Percentiles rank a stretch among this genome's conserved stretches.
Conservation (phyloP, 768 basidiomycete species). For the Cyclocybe aegerita region DNA sequence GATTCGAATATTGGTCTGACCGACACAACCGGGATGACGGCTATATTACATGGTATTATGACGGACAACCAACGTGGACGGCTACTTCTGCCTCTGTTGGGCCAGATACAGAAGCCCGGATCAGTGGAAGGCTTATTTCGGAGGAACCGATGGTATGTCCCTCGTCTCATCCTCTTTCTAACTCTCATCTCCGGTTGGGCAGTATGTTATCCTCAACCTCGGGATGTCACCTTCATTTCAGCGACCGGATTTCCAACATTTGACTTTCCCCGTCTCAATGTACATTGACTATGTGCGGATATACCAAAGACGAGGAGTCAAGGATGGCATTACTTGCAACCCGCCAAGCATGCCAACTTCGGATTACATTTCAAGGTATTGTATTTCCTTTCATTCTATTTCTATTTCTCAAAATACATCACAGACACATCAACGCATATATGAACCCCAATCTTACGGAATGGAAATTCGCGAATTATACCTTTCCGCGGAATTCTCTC, state of each 20-base stretch:
- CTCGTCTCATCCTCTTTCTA: conserved; percentile 1
- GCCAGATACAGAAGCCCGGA: conserved; percentile 53
- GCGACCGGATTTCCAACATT: conserved; percentile 62
- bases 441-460: conserved; percentile 82
- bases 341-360: conserved; percentile 77
- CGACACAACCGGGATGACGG: conserved; percentile 64
- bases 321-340: conserved; percentile 74
- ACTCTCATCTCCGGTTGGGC: conserved; percentile 4
- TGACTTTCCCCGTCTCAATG: conserved; percentile 80
- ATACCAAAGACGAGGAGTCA: conserved; percentile 75
- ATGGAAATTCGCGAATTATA: conserved; percentile 76
- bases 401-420: background rate
- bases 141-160: conserved; percentile 90
- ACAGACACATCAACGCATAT: conserved; percentile 55
- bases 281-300: conserved; percentile 88
- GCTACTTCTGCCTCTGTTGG: conserved; percentile 66
- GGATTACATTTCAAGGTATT: conserved; percentile 71
- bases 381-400: conserved; percentile 2
- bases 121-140: conserved; percentile 72
- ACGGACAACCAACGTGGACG: conserved; percentile 70
- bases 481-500: conserved; percentile 67
- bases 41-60: conserved; percentile 82
- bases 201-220: conserved; percentile 86
- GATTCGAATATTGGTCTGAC: conserved; percentile 80
- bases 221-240: conserved; percentile 83